These are phyloP conservation scores for Camellia sinensis DNA, from an alignment of 148 eudicot species.

Conservation along the genomic window DNA sequence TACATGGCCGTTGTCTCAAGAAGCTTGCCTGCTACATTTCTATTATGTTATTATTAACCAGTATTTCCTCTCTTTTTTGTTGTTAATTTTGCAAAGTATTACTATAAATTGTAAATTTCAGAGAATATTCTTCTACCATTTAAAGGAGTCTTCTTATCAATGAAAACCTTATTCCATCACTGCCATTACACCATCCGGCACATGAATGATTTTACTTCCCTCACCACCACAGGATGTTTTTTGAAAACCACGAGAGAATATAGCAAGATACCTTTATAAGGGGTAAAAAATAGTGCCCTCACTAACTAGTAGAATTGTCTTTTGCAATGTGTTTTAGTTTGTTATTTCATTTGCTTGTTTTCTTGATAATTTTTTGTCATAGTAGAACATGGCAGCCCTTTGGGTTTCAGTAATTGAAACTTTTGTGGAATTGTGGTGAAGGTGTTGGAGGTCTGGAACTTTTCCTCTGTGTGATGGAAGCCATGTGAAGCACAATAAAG, in stretches of 20 bases:
- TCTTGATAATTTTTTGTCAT: background rate
- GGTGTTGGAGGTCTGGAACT: slow-evolving; percentile 93
- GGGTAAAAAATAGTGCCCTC: background rate
- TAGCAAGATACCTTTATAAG: background rate
- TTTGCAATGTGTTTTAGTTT: slow-evolving; percentile 6
- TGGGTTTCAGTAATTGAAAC: background rate
- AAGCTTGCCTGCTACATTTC: background rate
- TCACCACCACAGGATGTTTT: background rate
- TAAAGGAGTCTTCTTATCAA: no score
- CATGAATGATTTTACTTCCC: background rate
- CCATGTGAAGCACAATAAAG: slow-evolving; percentile 97
- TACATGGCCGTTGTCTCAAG: background rate
- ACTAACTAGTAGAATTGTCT: background rate
- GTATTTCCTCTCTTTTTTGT: background rate
- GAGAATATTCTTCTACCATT: no score
- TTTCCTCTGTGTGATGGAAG: slow-evolving; percentile 87
- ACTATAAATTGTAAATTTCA: no score
- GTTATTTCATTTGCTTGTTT: background rate
- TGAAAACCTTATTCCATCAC: no score
- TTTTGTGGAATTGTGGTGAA: slow-evolving; percentile 24
- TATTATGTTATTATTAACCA: background rate
- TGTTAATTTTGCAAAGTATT: background rate
- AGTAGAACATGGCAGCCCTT: background rate
- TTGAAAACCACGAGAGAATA: background rate
- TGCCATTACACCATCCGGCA: background rate